Evolutionary conservation across 176 grass and related monocot species (phyloP).

Genomic region (Eleusine indica): DNA sequence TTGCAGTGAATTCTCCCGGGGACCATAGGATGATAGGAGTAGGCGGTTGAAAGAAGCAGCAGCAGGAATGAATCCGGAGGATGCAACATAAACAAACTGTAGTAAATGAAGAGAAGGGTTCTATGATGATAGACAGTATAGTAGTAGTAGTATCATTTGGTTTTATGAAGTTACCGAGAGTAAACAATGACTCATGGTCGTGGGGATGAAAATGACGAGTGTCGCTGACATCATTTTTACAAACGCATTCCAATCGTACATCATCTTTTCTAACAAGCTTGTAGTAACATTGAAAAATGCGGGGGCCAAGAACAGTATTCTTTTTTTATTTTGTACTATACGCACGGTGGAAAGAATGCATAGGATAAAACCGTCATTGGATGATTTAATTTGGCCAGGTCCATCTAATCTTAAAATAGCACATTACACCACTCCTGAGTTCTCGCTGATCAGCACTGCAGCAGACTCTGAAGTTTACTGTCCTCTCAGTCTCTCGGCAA

Average conservation of each 20-base stretch:
- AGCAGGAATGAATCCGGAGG: too few relatives aligned
- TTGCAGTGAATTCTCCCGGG: neutral
- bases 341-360: neutral
- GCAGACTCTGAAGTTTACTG: too few relatives aligned
- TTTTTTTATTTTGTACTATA: neutral
- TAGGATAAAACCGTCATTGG: neutral
- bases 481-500: too few relatives aligned
- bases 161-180: neutral
- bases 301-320: neutral
- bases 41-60: neutral
- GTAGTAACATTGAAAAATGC: neutral
- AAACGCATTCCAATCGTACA: neutral
- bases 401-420: neutral
- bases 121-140: too few relatives aligned
- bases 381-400: neutral
- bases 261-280: neutral
- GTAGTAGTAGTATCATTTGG: neutral
- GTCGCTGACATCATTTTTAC: neutral
- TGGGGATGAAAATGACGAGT: neutral
- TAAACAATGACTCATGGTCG: neutral
- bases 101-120: neutral
- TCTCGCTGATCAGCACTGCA: too few relatives aligned
- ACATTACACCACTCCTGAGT: neutral
- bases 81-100: neutral
- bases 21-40: neutral